Evolutionary conservation across 208 protist genomes (phyloP), one percentile per base, ranked within the genome.

Genomic region (Trypanosomatidae sp.): DNA sequence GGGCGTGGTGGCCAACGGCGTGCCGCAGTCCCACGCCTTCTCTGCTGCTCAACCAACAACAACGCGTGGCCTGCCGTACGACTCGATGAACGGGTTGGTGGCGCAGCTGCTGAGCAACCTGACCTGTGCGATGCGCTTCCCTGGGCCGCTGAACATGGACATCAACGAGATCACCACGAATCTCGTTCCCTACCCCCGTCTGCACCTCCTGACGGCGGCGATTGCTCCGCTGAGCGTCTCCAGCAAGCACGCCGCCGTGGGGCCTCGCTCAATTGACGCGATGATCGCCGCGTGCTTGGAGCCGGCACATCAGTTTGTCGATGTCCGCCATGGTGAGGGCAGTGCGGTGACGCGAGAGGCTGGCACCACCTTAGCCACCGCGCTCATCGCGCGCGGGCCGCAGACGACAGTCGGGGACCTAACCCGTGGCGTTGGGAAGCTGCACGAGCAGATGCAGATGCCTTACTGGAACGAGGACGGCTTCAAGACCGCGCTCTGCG

Each of bases 101-200:
- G 98, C 97, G 36, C 91, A 98, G 62, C 79, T 99, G 77, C 86
- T 99, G 47, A 96, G 92, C 76, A 92, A 99, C 77, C 79, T 99
- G 6, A 99, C 98, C 0, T 96, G 94, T 55, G 93, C 91, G 22
- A 97, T 98, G 86, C 91, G 97, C 60, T 99, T 98, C 73, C 91
- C 89, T 15, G 98, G 98, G 1, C 83, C 94, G 41, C 87, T 99
- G 28, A 99, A 99, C 81, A 95, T 99, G 77, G 98, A 99, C 80
- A 94, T 99, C 46, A 98, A 99, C 81, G 98, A 99, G 69, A 91
- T 99, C 70, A 98, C 96, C 0, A 99, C 97, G 10, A 99, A 99
- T 72, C 85, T 99, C 9, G 97, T 99, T n/a, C 98, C 98, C 2
- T 99, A 95, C 75, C 97, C 98, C 1, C 82, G 91, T 3, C 81